These are phyloP conservation scores for Calonectria crousiana DNA, from an alignment of 2,329 filamentous ascomycete genomes.

Conservation along the genomic window DNA sequence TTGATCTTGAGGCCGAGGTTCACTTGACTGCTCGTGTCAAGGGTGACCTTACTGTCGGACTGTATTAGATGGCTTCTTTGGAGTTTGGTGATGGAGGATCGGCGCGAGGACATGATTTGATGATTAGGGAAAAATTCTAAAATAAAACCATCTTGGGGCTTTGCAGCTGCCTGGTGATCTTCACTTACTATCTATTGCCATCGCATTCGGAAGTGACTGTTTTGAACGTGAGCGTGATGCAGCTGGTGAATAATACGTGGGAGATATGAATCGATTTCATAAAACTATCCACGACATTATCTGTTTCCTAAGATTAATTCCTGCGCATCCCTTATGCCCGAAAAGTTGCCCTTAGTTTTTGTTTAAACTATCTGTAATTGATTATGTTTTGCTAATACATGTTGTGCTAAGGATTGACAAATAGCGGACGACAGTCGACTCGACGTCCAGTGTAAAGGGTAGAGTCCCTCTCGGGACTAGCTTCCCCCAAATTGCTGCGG, in stretches of 20 bases:
- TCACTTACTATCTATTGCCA: background rate
- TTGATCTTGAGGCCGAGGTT: conserved; percentile 5
- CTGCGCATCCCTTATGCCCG: background rate
- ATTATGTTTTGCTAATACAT: background rate
- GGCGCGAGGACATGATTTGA: conserved; percentile 4
- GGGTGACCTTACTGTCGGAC: conserved; percentile 1
- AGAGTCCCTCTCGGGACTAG: background rate
- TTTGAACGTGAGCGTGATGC: background rate
- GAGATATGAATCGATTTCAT: background rate
- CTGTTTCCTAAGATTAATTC: background rate
- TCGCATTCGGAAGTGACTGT: background rate
- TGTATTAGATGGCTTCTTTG: conserved; percentile 5
- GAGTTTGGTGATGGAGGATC: background rate
- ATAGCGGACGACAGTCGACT: conserved; percentile 6
- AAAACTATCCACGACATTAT: background rate
- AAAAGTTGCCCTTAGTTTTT: background rate
- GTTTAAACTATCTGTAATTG: background rate
- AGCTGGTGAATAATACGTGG: background rate
- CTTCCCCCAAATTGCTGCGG: background rate
- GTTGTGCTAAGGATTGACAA: background rate
- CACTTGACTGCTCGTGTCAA: conserved; percentile 11
- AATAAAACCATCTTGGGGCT: background rate
- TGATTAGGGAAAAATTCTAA: background rate
- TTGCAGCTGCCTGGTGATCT: background rate
- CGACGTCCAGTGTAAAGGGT: background rate